Conservation (phyloP, 2,329 filamentous ascomycete genomes). For the Pseudogymnoascus verrucosus region DNA sequence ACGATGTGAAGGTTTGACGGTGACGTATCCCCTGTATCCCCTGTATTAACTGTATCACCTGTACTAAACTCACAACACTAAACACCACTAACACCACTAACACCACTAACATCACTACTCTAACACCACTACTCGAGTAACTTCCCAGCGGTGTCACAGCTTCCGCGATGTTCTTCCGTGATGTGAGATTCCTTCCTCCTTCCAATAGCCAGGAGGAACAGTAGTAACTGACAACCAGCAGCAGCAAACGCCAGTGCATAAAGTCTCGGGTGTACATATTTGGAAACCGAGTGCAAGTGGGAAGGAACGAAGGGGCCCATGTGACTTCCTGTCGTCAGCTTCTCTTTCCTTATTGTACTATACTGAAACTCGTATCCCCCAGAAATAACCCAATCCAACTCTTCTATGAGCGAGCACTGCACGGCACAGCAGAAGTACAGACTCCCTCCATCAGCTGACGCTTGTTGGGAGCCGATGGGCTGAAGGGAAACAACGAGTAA, state of each 20-base stretch:
- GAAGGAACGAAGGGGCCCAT: neutral
- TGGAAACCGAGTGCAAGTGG: neutral
- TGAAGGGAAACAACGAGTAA: neutral
- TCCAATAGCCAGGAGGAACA: neutral
- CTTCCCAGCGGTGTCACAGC: neutral
- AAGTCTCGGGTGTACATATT: neutral
- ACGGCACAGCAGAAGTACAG: neutral
- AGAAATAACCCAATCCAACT: slow-evolving; percentile 2
- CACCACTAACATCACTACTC: neutral
- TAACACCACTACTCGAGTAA: neutral
- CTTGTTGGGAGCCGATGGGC: slow-evolving; percentile 3
- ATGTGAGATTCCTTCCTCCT: neutral
- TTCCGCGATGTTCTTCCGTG: neutral
- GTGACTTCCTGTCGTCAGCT: neutral
- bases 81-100: neutral
- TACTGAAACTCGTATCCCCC: neutral
- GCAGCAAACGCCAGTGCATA: neutral
- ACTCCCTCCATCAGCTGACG: neutral
- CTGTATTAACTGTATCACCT: neutral
- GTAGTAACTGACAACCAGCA: neutral
- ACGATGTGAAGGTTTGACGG: neutral
- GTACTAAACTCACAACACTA: neutral
- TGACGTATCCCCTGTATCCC: neutral
- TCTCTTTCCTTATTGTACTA: neutral
- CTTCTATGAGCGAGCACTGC: neutral